Base-by-base conservation (phyloP, 2,329 filamentous ascomycete species). In the Ophiostoma ulmi region DNA sequence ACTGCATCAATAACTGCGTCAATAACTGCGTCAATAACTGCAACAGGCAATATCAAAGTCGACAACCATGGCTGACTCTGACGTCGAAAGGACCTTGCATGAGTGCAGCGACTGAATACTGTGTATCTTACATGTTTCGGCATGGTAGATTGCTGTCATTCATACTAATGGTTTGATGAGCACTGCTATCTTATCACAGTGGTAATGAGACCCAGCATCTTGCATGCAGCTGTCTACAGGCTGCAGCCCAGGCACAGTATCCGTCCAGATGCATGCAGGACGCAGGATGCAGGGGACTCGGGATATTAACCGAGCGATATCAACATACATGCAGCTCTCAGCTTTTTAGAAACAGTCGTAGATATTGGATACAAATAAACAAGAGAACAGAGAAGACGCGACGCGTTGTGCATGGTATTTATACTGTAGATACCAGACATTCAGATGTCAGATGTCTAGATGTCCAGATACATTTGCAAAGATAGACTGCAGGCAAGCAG, bases 261-360 rank as follows among this genome's bases (percentile, higher is more conserved):
- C 44, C 44, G 26, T 36, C 6, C 31, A 63, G 31, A 36, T n/a
- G 31, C 14, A 48, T n/a, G 31, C 31, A 31, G 14, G n/a, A 31
- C 11, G 39, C 38, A 48, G 38, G 31, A 22, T 63, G 44, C 70
- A 71, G 70, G 70, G 35, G 65, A 67, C 38, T 44, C 65, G 65
- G 65, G 65, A 65, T 48, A 44, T 13, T 44, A 67, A 35, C 64
- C 64, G 38, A 39, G n/a, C n/a, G 31, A 11, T 31, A 31, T 13
- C 5, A 3, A 39, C 63, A 31, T 65, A 41, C n/a, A 65, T 65
- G 63, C 63, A 22, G 58, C 58, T 38, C 1, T 17, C 44, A 31
- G 31, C 31, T 58, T n/a, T 58, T 22, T 58, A 20, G 44, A 39
- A 13, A 39, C 38, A 10, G 31, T 39, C 38, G 17, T 48, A 20